A percentile compares a stretch with the other conserved stretches of the same genome.
Evolutionary conservation across 2,329 filamentous ascomycete species (phyloP).

Genomic region (Phialocephala subalpina): DNA sequence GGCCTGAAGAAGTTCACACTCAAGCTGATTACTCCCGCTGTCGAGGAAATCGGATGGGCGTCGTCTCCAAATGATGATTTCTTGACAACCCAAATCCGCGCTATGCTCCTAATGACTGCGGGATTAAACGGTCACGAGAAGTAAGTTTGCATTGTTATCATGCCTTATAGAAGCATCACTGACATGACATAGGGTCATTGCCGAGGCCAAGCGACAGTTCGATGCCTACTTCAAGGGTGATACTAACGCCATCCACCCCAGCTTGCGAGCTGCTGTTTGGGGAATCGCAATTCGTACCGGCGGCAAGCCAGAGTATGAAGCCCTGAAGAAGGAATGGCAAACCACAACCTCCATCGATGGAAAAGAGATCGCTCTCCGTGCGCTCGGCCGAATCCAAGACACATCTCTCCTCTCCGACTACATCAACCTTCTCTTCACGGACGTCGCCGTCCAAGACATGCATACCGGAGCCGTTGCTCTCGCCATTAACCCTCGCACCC

Average conservation of each 20-base stretch:
- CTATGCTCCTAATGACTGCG: slow-evolving; percentile 79
- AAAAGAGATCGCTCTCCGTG: slow-evolving; percentile 82
- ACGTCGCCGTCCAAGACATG: slow-evolving; percentile 87
- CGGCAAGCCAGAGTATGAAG: slow-evolving; percentile 71
- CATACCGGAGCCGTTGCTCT: slow-evolving; percentile 82
- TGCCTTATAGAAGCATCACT: neutral
- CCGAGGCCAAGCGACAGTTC: slow-evolving; percentile 82
- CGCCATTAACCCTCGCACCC: slow-evolving; percentile 75
- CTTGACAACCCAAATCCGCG: slow-evolving; percentile 82
- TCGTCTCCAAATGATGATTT: slow-evolving; percentile 81
- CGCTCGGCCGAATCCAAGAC: slow-evolving; percentile 75
- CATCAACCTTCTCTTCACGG: slow-evolving; percentile 79
- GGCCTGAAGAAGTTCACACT: slow-evolving; percentile 82
- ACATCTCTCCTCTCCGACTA: slow-evolving; percentile 71
- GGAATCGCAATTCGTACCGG: slow-evolving; percentile 80
- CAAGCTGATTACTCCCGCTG: slow-evolving; percentile 77
- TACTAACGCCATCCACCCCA: slow-evolving; percentile 76
- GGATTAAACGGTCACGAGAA: slow-evolving; percentile 78
- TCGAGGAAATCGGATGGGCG: slow-evolving; percentile 86
- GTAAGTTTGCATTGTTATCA: slow-evolving; percentile 55
- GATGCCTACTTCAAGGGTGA: slow-evolving; percentile 77
- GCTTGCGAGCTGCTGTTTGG: slow-evolving; percentile 82
- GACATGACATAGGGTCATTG: slow-evolving; percentile 61
- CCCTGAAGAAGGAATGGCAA: slow-evolving; percentile 85
- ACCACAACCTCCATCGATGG: slow-evolving; percentile 87